Evolutionary conservation across 805 yeast species (phyloP).

Genomic region (Wickerhamomyces subpelliculosus): DNA sequence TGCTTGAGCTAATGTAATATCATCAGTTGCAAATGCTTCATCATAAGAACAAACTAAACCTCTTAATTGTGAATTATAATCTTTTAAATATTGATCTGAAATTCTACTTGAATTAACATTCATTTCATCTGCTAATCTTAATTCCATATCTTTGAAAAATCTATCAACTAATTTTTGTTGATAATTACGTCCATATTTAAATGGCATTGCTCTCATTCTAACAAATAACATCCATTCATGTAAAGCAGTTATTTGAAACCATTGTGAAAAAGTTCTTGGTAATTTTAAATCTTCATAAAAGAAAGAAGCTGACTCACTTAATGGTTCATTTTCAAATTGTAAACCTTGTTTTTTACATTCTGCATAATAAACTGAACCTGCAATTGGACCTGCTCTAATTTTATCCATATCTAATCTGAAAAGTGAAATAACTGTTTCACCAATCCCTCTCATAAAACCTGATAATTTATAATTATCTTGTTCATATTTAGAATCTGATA

Average conservation of each 20-base stretch:
- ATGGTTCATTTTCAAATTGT: slow-evolving; percentile 65
- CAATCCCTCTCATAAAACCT: slow-evolving; percentile 47
- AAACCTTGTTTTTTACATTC: slow-evolving; percentile 83
- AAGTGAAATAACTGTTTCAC: slow-evolving; percentile 51
- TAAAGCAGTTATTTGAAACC: slow-evolving; percentile 88
- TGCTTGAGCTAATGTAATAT: slow-evolving; percentile 70
- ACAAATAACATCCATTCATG: slow-evolving; percentile 93
- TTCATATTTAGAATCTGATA: slow-evolving; percentile 33
- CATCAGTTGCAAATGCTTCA: slow-evolving; percentile 80
- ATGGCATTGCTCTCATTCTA: slow-evolving; percentile 95
- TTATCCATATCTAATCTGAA: slow-evolving; percentile 87
- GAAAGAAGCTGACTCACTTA: slow-evolving; percentile 68
- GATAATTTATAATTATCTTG: slow-evolving; percentile 33
- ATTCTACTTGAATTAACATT: slow-evolving; percentile 75
- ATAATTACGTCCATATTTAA: slow-evolving; percentile 78
- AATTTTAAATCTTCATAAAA: slow-evolving; percentile 79
- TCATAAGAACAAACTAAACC: slow-evolving; percentile 90
- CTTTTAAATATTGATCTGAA: slow-evolving; percentile 81
- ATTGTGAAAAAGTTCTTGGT: slow-evolving; percentile 87
- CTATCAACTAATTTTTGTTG: slow-evolving; percentile 90
- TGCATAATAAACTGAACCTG: slow-evolving; percentile 82
- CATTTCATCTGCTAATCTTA: slow-evolving; percentile 78
- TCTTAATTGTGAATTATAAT: slow-evolving; percentile 81
- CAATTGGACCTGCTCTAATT: slow-evolving; percentile 88
- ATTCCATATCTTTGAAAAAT: slow-evolving; percentile 84